These are phyloP conservation scores for Geum urbanum DNA, from an alignment of 306 rosid species.

Conservation along the genomic window DNA sequence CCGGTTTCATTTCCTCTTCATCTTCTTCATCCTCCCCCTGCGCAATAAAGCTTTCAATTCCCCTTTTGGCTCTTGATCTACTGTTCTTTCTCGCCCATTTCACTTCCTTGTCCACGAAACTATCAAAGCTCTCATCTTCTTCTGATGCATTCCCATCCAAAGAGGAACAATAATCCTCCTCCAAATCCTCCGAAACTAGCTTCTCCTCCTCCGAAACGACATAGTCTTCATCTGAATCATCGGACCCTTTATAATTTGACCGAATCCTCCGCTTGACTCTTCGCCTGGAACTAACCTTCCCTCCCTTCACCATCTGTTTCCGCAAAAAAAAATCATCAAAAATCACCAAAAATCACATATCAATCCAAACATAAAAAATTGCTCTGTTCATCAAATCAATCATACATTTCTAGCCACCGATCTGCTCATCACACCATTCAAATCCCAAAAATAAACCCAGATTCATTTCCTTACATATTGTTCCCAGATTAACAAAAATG, in stretches of 20 bases:
- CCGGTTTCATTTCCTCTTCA: constrained; percentile 31
- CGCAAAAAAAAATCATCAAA: constrained; percentile 21
- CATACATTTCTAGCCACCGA: constrained; percentile 36
- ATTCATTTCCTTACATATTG: constrained; percentile 23
- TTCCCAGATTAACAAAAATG: neutral
- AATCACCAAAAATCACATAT: constrained; percentile 3
- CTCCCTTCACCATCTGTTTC: constrained; percentile 88
- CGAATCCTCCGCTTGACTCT: constrained; percentile 38
- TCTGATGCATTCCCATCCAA: constrained; percentile 63
- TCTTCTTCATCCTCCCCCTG: constrained; percentile 26
- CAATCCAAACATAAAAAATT: constrained; percentile 1
- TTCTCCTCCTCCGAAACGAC: constrained; percentile 67
- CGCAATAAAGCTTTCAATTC: constrained; percentile 11
- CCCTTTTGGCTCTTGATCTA: constrained; percentile 47
- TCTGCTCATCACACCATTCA: constrained; percentile 32
- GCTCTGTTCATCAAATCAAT: constrained; percentile 3
- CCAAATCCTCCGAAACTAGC: constrained; percentile 54
- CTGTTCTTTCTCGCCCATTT: constrained; percentile 29
- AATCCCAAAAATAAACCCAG: constrained; percentile 14
- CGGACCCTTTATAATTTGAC: constrained; percentile 55
- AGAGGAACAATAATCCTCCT: constrained; percentile 52
- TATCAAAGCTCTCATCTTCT: constrained; percentile 60
- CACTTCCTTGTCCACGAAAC: constrained; percentile 36
- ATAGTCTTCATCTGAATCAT: constrained; percentile 94
- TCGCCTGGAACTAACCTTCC: constrained; percentile 49